phyloP scores from a whole-genome alignment of 108 stramenopile species.

The Ochromonas danica region DNA sequence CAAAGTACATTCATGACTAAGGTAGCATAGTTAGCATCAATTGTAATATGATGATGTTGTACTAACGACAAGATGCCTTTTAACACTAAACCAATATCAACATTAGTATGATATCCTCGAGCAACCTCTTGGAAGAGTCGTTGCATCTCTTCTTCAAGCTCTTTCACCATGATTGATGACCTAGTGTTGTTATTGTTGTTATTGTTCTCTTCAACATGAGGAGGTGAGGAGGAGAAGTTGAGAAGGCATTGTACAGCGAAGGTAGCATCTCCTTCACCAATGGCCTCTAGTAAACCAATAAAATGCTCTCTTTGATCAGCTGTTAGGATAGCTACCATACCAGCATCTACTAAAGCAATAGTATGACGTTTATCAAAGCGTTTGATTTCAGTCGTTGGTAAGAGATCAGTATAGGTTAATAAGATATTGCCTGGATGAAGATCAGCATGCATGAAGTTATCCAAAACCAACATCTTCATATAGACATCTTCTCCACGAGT shows the following conservation, averaged over 20 bases:
- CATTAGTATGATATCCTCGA: conserved; percentile 69
- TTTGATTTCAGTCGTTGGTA: background rate
- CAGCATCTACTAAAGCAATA: conserved; percentile 66
- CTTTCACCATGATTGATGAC: conserved; percentile 45
- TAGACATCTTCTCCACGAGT: conserved; percentile 69
- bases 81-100: conserved; percentile 71
- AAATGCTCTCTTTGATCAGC: conserved; percentile 63
- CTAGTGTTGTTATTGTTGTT: conserved; percentile 38
- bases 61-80: conserved; percentile 65
- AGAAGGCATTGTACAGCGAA: conserved; percentile 64
- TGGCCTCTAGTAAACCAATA: conserved; percentile 65
- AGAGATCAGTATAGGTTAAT: background rate
- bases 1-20: conserved; percentile 73
- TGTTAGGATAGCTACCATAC: conserved; percentile 75
- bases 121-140: conserved; percentile 60
- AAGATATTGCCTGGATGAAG: conserved; percentile 70
- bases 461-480: conserved; percentile 76
- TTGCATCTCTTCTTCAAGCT: conserved; percentile 63
- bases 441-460: conserved; percentile 78
- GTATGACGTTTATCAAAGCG: background rate
- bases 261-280: conserved; percentile 69
- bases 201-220: conserved; percentile 35
- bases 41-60: conserved; percentile 63
- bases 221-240: conserved; percentile 57
- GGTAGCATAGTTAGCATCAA: conserved; percentile 79